These are phyloP conservation scores for Gigaspora rosea DNA, from an alignment of 192 early-diverging fungal genomes.

Conservation along the genomic window DNA sequence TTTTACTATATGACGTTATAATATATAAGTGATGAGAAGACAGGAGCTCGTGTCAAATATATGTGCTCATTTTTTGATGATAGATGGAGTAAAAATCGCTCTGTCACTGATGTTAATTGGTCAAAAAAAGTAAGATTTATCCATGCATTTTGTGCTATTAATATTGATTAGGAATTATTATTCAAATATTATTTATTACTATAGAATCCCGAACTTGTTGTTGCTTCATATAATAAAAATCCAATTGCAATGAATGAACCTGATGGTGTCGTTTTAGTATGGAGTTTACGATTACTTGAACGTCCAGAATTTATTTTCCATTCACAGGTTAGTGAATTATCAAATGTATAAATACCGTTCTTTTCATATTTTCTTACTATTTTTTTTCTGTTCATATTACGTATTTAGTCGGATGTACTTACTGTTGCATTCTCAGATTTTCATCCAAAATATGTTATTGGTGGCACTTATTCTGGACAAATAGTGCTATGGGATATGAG, in stretches of 20 bases:
- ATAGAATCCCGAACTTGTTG: slow-evolving; percentile 85
- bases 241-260: slow-evolving; percentile 83
- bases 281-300: slow-evolving; percentile 86
- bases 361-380: background rate
- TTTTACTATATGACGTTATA: background rate
- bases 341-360: background rate
- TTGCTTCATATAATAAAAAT: slow-evolving; percentile 93
- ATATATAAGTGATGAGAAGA: slow-evolving; percentile 57
- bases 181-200: background rate
- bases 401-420: slow-evolving; percentile 77
- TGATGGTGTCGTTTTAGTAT: slow-evolving; percentile 93
- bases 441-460: slow-evolving; percentile 90
- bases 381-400: background rate
- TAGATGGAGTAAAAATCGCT: slow-evolving; percentile 79
- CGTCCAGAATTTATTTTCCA: slow-evolving; percentile 98
- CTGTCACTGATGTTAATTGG: slow-evolving; percentile 92
- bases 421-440: slow-evolving; percentile 90
- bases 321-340: slow-evolving; percentile 59
- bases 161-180: background rate
- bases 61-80: slow-evolving; percentile 79
- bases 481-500: slow-evolving; percentile 98
- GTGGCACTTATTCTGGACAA: slow-evolving; percentile 97
- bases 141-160: background rate
- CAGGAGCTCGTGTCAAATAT: slow-evolving; percentile 71
- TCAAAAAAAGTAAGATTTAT: slow-evolving; percentile 67